Evolutionary conservation across 2,329 filamentous ascomycete genomes (phyloP).

Genomic region (Diaporthe sp.): DNA sequence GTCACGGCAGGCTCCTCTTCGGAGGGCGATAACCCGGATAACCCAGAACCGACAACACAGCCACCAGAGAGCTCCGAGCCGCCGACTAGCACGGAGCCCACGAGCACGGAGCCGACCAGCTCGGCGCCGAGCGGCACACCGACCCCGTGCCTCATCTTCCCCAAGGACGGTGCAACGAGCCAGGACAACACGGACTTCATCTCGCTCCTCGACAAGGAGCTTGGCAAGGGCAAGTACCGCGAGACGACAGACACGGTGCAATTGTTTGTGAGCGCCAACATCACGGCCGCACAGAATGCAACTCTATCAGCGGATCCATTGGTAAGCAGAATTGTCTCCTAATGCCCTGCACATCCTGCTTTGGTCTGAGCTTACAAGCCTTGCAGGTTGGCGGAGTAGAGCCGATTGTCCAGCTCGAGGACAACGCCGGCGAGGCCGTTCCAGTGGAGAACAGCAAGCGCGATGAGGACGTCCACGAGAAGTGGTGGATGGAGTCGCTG

Average conservation of each 20-base stretch:
- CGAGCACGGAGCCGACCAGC: not conserved
- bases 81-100: slow-evolving; percentile 8
- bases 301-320: not conserved
- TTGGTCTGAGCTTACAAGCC: not conserved
- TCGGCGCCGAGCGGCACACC: slow-evolving; percentile 15
- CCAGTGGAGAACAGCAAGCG: slow-evolving; percentile 14
- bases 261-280: slow-evolving; percentile 2
- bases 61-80: slow-evolving; percentile 1
- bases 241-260: not conserved
- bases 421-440: slow-evolving; percentile 1
- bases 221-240: slow-evolving; percentile 9
- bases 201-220: slow-evolving; percentile 4
- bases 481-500: slow-evolving; percentile 29
- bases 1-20: slow-evolving; percentile 1
- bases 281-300: slow-evolving; percentile 11
- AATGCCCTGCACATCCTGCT: no score
- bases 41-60: not conserved
- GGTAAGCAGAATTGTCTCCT: not conserved
- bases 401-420: slow-evolving; percentile 5
- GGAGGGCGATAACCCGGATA: not conserved
- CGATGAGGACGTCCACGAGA: slow-evolving; percentile 13
- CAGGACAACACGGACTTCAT: slow-evolving; percentile 18
- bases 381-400: slow-evolving; percentile 12
- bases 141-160: slow-evolving; percentile 9
- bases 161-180: slow-evolving; percentile 8